phyloP scores from a whole-genome alignment of 78 protist genomes.

The Dictyostelium brefeldianum region DNA sequence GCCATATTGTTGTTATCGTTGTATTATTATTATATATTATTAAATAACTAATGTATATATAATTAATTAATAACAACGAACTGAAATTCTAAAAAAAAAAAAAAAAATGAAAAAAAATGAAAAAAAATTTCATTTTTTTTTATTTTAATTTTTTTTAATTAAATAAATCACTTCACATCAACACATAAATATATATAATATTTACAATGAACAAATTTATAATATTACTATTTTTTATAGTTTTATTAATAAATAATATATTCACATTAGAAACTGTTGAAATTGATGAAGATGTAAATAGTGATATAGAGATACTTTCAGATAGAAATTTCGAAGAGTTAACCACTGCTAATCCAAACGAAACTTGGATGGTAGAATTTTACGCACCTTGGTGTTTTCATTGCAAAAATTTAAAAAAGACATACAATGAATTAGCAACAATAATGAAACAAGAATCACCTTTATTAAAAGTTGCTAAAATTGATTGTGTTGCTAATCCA shows the following conservation, averaged over 20 bases:
- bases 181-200: neutral
- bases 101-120: neutral
- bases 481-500: slow-evolving; percentile 66
- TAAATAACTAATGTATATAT: no score
- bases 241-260: neutral
- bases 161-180: neutral
- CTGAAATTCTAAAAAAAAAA: neutral
- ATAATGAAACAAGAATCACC: neutral
- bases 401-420: slow-evolving; percentile 84
- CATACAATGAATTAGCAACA: slow-evolving; percentile 76
- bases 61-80: no score
- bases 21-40: neutral
- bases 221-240: neutral
- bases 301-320: slow-evolving; percentile 47
- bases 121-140: neutral
- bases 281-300: neutral
- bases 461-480: slow-evolving; percentile 51
- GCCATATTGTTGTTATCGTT: slow-evolving; percentile 29
- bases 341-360: neutral
- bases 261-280: neutral
- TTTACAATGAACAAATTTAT: neutral
- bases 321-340: slow-evolving; percentile 9
- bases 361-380: slow-evolving; percentile 80
- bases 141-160: no score
- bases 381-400: slow-evolving; percentile 93